Percentiles rank a stretch among this genome's conserved stretches.
phyloP scores from a whole-genome alignment of 2,329 filamentous ascomycete species.

The Aschersonia sp. region DNA sequence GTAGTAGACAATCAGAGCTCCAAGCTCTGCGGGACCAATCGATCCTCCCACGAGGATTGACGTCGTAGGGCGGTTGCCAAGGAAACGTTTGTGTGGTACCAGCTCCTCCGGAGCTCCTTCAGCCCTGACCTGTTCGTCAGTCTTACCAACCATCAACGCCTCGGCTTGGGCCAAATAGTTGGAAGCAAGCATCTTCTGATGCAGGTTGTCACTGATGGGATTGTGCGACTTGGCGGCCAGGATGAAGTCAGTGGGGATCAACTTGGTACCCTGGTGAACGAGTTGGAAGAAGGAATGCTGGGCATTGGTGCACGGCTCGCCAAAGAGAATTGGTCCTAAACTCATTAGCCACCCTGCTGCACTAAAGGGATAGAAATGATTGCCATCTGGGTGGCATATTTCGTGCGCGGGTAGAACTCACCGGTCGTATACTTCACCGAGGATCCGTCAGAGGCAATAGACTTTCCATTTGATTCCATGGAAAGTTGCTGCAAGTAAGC shows the following conservation, averaged over 20 bases:
- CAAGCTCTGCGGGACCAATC: conserved; percentile 87
- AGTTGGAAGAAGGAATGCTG: conserved; percentile 99
- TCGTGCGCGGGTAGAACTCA: conserved; percentile 10
- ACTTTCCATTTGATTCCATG: conserved; percentile 99
- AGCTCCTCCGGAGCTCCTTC: conserved; percentile 62
- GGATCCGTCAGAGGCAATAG: conserved; percentile 75
- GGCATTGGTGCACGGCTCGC: conserved; percentile 95
- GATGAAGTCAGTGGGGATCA: conserved; percentile 97
- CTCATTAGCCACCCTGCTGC: background rate
- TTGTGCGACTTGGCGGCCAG: conserved; percentile 94
- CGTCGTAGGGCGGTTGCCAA: conserved; percentile 93
- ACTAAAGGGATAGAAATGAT: background rate
- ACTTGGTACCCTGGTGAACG: conserved; percentile 95
- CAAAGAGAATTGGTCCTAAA: conserved; percentile 72
- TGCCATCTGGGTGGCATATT: background rate
- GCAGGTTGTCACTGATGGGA: conserved; percentile 78
- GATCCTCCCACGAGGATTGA: conserved; percentile 79
- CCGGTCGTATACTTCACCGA: conserved; percentile 94
- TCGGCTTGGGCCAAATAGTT: conserved; percentile 87
- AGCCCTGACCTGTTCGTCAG: conserved; percentile 60
- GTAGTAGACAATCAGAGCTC: conserved; percentile 95
- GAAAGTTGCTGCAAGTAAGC: conserved; percentile 98
- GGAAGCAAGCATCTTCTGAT: conserved; percentile 91
- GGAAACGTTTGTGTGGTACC: conserved; percentile 97
- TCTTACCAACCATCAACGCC: conserved; percentile 84